These are phyloP conservation scores for Yamadazyma dushanensis DNA, from an alignment of 1,139 yeast genomes.

Conservation along the genomic window DNA sequence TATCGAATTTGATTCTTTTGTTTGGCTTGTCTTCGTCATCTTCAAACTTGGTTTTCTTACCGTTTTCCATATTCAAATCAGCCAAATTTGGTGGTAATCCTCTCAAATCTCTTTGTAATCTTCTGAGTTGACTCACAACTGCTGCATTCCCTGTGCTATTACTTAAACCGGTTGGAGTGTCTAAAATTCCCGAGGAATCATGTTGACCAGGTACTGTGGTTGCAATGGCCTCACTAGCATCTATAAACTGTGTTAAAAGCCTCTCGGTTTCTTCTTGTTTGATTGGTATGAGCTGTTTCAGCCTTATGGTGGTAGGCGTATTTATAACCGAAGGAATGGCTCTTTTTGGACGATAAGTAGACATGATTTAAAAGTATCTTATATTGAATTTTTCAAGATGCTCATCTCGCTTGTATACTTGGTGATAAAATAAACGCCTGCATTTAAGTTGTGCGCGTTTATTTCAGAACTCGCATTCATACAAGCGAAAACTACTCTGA, in stretches of 20 bases:
- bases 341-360: constrained; percentile 38
- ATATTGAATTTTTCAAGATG: constrained; percentile 8
- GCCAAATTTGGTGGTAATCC: constrained; percentile 60
- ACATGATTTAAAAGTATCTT: constrained; percentile 19
- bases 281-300: constrained; percentile 28
- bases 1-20: constrained; percentile 19
- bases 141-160: constrained; percentile 31
- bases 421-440: constrained; percentile 2
- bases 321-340: constrained; percentile 46
- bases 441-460: background rate
- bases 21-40: constrained; percentile 19
- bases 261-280: constrained; percentile 45
- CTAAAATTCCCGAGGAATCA: constrained; percentile 9
- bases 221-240: constrained; percentile 32
- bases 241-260: constrained; percentile 47
- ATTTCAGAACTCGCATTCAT: background rate
- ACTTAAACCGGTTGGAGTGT: constrained; percentile 21
- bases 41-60: constrained; percentile 30
- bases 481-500: background rate
- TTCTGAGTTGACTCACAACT: constrained; percentile 56
- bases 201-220: constrained; percentile 20
- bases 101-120: constrained; percentile 70
- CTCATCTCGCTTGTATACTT: constrained; percentile 7
- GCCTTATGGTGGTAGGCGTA: constrained; percentile 47
- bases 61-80: constrained; percentile 16